A percentile compares a stretch with the other conserved stretches of the same genome.
Conservation (phyloP, 345 rosid species). For the Syzygium aromaticum region DNA sequence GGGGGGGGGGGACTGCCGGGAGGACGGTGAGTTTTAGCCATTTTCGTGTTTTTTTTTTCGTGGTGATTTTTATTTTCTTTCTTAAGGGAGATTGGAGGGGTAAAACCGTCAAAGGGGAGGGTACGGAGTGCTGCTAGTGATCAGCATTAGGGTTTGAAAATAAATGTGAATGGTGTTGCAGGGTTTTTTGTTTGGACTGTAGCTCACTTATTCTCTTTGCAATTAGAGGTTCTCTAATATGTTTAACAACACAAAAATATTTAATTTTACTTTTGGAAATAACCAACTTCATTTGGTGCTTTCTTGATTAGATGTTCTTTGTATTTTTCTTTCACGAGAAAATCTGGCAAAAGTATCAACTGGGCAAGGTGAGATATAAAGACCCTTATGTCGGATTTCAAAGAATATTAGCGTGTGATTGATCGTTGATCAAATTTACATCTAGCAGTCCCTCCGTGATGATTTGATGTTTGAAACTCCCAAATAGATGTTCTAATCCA, state of each 20-base stretch:
- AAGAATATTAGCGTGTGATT: background rate
- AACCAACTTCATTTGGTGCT: background rate
- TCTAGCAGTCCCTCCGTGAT: background rate
- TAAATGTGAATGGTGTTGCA: background rate
- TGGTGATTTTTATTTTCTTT: background rate
- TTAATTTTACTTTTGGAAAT: background rate
- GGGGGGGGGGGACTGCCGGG: background rate
- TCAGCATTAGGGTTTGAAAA: background rate
- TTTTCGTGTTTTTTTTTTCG: background rate
- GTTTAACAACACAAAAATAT: background rate
- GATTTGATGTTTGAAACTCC: background rate
- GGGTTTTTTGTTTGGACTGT: background rate
- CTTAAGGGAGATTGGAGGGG: background rate
- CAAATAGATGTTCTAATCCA: background rate
- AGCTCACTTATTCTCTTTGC: background rate
- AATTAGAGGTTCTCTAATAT: background rate
- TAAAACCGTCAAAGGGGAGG: background rate
- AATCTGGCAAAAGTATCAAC: background rate
- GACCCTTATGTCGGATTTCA: background rate
- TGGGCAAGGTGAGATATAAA: background rate
- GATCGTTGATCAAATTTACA: background rate
- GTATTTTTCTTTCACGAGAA: background rate
- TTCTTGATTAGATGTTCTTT: background rate
- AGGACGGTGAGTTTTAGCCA: background rate
- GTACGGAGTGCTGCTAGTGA: background rate